phyloP scores from a whole-genome alignment of 2,329 filamentous ascomycete genomes.

The Colletotrichum sp. region DNA sequence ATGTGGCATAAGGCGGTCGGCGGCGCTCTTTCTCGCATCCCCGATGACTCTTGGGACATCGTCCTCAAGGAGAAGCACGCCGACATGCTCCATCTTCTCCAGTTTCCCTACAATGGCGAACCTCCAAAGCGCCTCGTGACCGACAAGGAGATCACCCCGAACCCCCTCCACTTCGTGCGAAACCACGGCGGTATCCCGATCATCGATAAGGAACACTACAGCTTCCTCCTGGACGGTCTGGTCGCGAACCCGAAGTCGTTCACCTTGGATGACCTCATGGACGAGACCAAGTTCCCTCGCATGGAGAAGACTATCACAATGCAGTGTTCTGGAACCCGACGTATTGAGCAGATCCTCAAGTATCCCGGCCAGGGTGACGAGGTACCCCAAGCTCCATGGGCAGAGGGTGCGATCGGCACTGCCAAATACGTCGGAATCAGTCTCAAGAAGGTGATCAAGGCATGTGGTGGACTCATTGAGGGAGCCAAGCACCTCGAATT shows the following conservation, averaged over 20 bases:
- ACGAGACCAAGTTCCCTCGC: conserved; percentile 65
- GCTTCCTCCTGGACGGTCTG: conserved; percentile 62
- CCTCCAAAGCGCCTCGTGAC: conserved; percentile 62
- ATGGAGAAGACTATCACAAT: conserved; percentile 64
- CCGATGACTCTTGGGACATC: conserved; percentile 62
- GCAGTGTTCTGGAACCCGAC: conserved; percentile 72
- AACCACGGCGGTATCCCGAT: conserved; percentile 76
- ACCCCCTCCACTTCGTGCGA: conserved; percentile 65
- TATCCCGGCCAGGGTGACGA: conserved; percentile 74
- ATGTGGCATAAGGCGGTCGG: conserved; percentile 58
- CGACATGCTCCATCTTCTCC: conserved; percentile 66
- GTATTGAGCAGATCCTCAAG: conserved; percentile 69
- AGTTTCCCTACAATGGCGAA: conserved; percentile 70
- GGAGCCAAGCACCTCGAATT: conserved; percentile 69
- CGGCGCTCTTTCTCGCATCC: conserved; percentile 44
- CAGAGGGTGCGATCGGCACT: conserved; percentile 71
- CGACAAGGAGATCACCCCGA: conserved; percentile 63
- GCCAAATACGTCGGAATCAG: conserved; percentile 67
- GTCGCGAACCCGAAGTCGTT: conserved; percentile 63
- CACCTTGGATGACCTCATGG: conserved; percentile 63
- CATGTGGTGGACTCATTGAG: conserved; percentile 65
- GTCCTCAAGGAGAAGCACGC: conserved; percentile 62
- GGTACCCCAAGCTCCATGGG: conserved; percentile 60
- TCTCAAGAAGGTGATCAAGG: conserved; percentile 73
- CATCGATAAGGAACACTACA: conserved; percentile 62